Conservation (phyloP, 768 basidiomycete species). For the Pseudohyphozyma bogoriensis region DNA sequence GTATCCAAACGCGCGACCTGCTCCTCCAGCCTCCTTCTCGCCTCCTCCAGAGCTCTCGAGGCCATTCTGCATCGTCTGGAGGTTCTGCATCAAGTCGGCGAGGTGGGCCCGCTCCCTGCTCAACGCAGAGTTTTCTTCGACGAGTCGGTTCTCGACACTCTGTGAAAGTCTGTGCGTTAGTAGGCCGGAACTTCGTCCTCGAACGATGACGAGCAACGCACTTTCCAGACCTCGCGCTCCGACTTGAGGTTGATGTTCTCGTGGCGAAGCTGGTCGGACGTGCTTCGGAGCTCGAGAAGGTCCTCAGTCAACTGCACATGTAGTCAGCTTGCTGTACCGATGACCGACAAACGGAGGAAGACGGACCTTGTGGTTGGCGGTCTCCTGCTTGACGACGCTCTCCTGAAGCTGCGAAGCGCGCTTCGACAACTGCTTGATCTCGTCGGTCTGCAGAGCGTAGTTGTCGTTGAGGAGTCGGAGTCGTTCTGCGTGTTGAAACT, state of each 20-base stretch:
- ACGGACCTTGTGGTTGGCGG: constrained; percentile 57
- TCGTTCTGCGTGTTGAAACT: constrained; percentile 32
- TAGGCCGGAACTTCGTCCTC: no score
- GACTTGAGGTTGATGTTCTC: constrained; percentile 80
- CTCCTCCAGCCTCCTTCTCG: constrained; percentile 69
- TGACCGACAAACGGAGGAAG: constrained; percentile 39
- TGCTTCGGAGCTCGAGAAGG: constrained; percentile 23
- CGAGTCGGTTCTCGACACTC: constrained; percentile 68
- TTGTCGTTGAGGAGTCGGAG: constrained; percentile 51
- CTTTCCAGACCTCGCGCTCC: constrained; percentile 91
- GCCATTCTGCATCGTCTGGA: constrained; percentile 83
- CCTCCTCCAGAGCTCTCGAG: constrained; percentile 70
- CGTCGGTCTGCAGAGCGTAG: constrained; percentile 50
- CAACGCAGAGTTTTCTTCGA: constrained; percentile 73
- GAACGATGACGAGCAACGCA: constrained; percentile 33
- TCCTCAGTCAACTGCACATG: constrained; percentile 28
- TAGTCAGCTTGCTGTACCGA: neutral
- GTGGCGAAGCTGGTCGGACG: constrained; percentile 48
- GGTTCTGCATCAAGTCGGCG: constrained; percentile 75
- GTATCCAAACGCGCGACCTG: constrained; percentile 66
- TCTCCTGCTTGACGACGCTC: constrained; percentile 62
- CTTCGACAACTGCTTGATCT: constrained; percentile 56
- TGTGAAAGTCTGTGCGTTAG: constrained; percentile 39
- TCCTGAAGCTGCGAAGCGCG: constrained; percentile 65
- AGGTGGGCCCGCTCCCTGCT: constrained; percentile 72